Evolutionary conservation across 176 grass and related monocot species (phyloP), one percentile per base, ranked within the genome.

Genomic region (Oryza nivara): DNA sequence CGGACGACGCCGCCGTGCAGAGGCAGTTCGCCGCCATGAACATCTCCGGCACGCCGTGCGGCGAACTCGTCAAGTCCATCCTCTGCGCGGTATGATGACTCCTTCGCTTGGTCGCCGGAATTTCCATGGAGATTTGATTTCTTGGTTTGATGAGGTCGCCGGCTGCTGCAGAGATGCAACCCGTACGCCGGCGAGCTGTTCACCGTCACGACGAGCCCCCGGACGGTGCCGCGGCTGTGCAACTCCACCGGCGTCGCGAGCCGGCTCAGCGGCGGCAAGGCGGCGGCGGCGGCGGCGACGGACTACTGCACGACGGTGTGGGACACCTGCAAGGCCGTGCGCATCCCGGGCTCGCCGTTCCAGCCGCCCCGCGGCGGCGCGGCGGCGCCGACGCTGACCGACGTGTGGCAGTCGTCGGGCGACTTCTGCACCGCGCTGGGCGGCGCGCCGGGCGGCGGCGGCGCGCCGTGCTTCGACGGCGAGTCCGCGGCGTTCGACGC

Each of bases 121-220:
- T 28, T 69, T 67, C 30, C 32, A 43, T 70, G 70, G 56, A 1
- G 40, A 9, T 25, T 6, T 38, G 36, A 38, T 38, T 38, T 68
- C 25, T 11, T 1, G 51, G 7, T 16, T 20, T 76, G 25, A 51
- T 28, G 43, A 85, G 11, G 10, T 20, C 56, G 66, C 43, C 56
- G 56, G 19, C 19, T 3, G 76, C 23, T 2, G 77, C 88, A 97
- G 94, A 97, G 90, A 84, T 97, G 94, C 75, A 75, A 90, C 73
- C 94, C 94, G 40, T 97, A 88, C 81, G 90, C 94, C 51, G 94
- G 82, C 72, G 89, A 92, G 15, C 72, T 97, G 28, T 97, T 92
- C 85, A 94, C 87, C 7, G 76, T 88, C 1, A 49, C 72, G 43
- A 87, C n/a, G 75, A 82, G 23, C 20, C 72, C 80, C 11, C 89